Evolutionary conservation across 257 asterid genomes (phyloP), one percentile per base, ranked within the genome.

Genomic region (Fraxinus excelsior): DNA sequence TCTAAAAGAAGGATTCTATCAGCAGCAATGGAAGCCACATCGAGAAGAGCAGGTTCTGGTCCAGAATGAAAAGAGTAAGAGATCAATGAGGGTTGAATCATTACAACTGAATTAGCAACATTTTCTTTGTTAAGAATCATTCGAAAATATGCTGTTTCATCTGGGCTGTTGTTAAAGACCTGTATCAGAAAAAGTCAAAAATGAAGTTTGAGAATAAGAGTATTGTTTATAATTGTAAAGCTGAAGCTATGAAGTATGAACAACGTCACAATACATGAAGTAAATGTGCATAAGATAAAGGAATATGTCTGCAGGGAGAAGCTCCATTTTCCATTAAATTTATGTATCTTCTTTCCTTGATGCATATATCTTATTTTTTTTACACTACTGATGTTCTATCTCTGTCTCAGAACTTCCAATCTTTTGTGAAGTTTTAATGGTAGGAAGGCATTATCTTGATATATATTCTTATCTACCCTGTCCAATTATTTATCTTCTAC

Each of bases 151-250:
- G 99, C 98, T 32, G 99, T 96, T 90, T 96, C 99, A 73, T 93
- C 99, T 16, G 99, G 99, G 84, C 99, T 96, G 87, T 93, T 96
- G 81, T 94, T 94, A 81, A 96, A 96, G 77, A 93, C 98, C 99
- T 91, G 92, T 73, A 79, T 32, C 70, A 35, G 70, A 79, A 67
- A 28, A 76, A 81, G 74, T 78, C 76, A 70, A 82, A 72, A 73
- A 73, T 73, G 80, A 76, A 78, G 78, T 70, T 72, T 70, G 40
- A 79, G 60, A 23, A 66, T 72, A 80, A 69, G 65, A 46, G 72
- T 60, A 66, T 74, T 16, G n/a, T 49, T 60, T 60, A 60, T 60
- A 73, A 74, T 40, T 18, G 44, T 69, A 51, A 68, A 67, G 71
- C 62, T 11, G 69, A 62, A 74, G 32, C 46, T 10, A 40, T 49